These are phyloP conservation scores for Cryphonectria nitschkei DNA, from an alignment of 2,329 filamentous ascomycete genomes.

Conservation along the genomic window DNA sequence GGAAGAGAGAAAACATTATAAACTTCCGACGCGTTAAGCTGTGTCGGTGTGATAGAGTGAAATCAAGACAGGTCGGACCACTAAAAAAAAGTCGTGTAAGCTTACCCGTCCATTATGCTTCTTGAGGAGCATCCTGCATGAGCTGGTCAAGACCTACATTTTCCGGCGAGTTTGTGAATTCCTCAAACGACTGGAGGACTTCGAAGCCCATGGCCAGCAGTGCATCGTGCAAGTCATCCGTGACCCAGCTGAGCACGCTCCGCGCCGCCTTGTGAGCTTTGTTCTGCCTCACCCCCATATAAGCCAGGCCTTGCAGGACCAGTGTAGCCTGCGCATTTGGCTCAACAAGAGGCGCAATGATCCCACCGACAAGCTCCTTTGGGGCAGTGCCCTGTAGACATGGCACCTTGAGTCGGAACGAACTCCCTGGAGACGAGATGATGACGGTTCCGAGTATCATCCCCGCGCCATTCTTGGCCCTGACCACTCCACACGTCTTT, in stretches of 20 bases:
- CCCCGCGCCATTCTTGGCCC: constrained; percentile 73
- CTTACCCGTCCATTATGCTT: neutral
- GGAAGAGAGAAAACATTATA: neutral
- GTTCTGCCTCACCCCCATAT: constrained; percentile 82
- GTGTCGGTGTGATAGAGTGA: neutral
- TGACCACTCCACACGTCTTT: constrained; percentile 77
- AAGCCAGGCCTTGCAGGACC: constrained; percentile 74
- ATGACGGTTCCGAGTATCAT: constrained; percentile 78
- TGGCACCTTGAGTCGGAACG: constrained; percentile 71
- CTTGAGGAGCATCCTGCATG: neutral
- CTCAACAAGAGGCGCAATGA: constrained; percentile 78
- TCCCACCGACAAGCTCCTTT: constrained; percentile 66
- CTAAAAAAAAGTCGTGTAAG: constrained; percentile 8
- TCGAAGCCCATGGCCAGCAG: constrained; percentile 80
- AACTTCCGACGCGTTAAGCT: neutral
- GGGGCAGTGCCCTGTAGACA: constrained; percentile 56
- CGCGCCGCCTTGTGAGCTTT: constrained; percentile 75
- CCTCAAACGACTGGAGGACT: constrained; percentile 78
- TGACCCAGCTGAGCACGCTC: constrained; percentile 79
- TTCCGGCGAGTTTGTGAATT: constrained; percentile 69
- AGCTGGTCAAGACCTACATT: constrained; percentile 44
- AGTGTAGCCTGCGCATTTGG: constrained; percentile 69
- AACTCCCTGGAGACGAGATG: constrained; percentile 72
- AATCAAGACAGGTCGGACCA: constrained; percentile 28
- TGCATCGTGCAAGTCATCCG: constrained; percentile 73